Conservation (phyloP, 768 basidiomycete species). For the Cystofilobasidium ferigula region DNA sequence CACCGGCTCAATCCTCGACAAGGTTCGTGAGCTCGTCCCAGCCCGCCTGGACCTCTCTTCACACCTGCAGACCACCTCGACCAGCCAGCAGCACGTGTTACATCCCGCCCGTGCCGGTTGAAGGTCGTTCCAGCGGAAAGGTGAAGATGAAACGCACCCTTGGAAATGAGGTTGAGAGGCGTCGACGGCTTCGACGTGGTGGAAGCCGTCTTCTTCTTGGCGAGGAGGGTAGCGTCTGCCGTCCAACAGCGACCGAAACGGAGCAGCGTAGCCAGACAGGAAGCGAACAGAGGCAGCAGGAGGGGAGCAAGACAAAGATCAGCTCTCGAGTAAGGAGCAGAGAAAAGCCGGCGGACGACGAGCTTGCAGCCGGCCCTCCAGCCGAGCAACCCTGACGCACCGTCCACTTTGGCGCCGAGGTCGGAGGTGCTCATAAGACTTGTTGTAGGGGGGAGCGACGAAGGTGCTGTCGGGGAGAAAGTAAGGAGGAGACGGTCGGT, state of each 20-base stretch:
- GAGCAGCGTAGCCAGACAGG: background rate
- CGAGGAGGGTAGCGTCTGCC: slow-evolving; percentile 34
- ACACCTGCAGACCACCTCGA: no score
- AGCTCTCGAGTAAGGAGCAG: background rate
- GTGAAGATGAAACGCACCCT: slow-evolving; percentile 11
- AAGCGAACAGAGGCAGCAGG: background rate
- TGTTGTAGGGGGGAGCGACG: no score
- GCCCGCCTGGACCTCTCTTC: no score
- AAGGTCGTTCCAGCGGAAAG: background rate
- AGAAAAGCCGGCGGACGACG: background rate
- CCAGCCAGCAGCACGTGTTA: background rate
- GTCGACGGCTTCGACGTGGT: slow-evolving; percentile 28
- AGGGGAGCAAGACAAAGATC: slow-evolving; percentile 1
- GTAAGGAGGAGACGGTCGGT: no score
- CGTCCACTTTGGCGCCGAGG: slow-evolving; percentile 35
- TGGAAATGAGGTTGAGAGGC: slow-evolving; percentile 20
- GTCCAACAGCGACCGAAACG: slow-evolving; percentile 17
- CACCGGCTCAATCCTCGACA: background rate
- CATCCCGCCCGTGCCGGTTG: background rate
- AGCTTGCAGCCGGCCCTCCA: no score
- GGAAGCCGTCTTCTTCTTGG: slow-evolving; percentile 27
- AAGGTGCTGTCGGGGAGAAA: no score
- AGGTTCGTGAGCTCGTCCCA: no score
- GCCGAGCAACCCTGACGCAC: no score
- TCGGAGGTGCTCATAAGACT: slow-evolving; percentile 30